Base-by-base conservation (phyloP, 352 stramenopile species). In the Phytophthora crassamura region DNA sequence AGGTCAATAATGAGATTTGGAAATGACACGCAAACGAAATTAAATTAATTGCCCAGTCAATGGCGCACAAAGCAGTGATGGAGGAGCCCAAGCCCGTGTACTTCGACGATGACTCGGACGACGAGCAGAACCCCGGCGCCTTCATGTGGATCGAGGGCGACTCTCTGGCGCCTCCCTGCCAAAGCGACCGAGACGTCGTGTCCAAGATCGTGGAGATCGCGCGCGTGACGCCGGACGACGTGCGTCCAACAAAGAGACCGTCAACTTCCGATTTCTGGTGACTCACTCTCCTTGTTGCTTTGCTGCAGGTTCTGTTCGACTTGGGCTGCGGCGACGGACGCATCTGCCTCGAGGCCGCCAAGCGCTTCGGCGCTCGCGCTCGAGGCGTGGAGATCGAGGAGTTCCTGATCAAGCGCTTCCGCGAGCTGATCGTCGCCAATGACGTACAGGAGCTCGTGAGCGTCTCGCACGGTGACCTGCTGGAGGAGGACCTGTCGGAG, bases 81-180 rank as follows among this genome's bases (percentile, higher is more conserved):
- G 28, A 55, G 46, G 52, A 65, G 53, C 33, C 49, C 12, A 67
- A 64, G 58, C 71, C 67, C 7, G 55, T 74, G 45, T 57, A 67
- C 20, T 67, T 74, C 38, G 60, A 72, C 42, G 73, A 78, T 0
- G 73, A 72, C 11, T 70, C 64, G 18, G 62, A 64, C 38, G 77
- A 85, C 41, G 73, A 84, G 47, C 61, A 76, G 58, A 79, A 81
- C 35, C 74, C 77, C 12, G 64, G 67, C 28, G 63, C 66, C 34
- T 86, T 77, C 58, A 88, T 88, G 79, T 88, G 79, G 79, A 82
- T 88, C 7, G 79, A 88, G 40, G 79, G 79, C 20, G 79, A 88
- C 41, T 88, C 79, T 9, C 53, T 88, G 10, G 79, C 79, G 14
- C 79, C 79, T n/a, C 79, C 79, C 7, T 88, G 79, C 43, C 79